Base-by-base conservation (phyloP, 768 basidiomycete species). In the Exsudoporus frostii region DNA sequence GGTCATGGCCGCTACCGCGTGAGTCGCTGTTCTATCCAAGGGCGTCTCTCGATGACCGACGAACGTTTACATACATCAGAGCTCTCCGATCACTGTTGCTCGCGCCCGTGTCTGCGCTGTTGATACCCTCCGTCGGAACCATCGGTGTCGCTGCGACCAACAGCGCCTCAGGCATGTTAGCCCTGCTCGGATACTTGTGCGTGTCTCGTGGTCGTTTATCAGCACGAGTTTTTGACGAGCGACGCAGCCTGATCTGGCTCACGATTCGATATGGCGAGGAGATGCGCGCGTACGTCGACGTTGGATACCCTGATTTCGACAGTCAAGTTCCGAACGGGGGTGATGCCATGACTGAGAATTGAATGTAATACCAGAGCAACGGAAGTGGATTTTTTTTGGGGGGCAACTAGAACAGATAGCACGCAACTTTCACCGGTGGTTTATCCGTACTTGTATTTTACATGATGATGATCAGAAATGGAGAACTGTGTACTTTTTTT, bases 1-100 rank as follows among this genome's bases (percentile, higher is more conserved):
- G 60, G 73, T 76, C n/a, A 74, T 78, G 66, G 85, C 83, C 4
- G 84, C 80, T 0, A 72, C 71, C 48, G 70, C 68, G 86, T 86
- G 48, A 29, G 80, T 73, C 42, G 7, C 5, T 32, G 7, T 30
- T 7, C n/a, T n/a, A 6, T 30, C 17, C 0, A 43, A 29, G 3
- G 0, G 15, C 15, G 1, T 25, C 8, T 47, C 5, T 30, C 2
- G 38, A 22, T 22, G 39, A 42, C 19, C 3, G 15, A 25, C n/a
- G 4, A 30, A n/a, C n/a, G 13, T 17, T 43, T 14, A 22, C 22
- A 1, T n/a, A 9, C 22, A 3, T 9, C 34, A 65, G 63, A 7
- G 65, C 63, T 2, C 39, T 67, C 41, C 59, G 67, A 39, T 67
- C 63, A 1, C 34, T 69, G 29, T 45, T 68, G 6, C 36, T 62